Percentiles rank a stretch among this genome's conserved stretches.
phyloP scores from a whole-genome alignment of 108 stramenopile genomes.

The Nitzschia sp. region DNA sequence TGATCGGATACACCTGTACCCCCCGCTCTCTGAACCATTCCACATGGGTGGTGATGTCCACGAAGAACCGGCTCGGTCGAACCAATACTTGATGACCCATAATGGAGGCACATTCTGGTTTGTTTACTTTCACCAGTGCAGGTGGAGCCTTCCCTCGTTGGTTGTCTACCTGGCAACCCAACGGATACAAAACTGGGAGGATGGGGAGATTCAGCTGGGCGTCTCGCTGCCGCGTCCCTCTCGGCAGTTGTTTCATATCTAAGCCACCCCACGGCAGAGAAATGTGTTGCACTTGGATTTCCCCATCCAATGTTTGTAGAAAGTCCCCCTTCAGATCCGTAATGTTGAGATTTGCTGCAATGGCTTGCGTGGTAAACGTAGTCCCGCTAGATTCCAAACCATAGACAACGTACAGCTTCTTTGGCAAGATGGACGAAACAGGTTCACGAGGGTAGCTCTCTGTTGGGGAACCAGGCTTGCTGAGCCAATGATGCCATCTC shows the following conservation, averaged over 20 bases:
- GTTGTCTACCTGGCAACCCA: background rate
- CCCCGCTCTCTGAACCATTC: slow-evolving; percentile 49
- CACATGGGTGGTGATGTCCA: slow-evolving; percentile 47
- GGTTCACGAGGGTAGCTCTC: background rate
- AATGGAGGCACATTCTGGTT: background rate
- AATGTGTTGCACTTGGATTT: slow-evolving; percentile 18
- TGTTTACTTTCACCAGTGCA: background rate
- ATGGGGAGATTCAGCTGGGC: background rate
- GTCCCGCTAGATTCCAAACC: slow-evolving; percentile 21
- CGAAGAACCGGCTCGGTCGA: slow-evolving; percentile 36
- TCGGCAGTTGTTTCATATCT: background rate
- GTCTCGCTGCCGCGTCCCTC: too few relatives aligned
- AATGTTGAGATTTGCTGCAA: slow-evolving; percentile 5
- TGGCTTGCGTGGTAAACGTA: slow-evolving; percentile 13
- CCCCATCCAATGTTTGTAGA: background rate
- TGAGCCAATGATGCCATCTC: too few relatives aligned
- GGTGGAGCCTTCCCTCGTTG: background rate
- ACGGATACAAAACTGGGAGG: slow-evolving; percentile 1
- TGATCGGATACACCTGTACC: slow-evolving; percentile 39
- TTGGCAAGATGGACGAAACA: background rate
- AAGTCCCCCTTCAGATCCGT: background rate
- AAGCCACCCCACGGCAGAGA: slow-evolving; percentile 12
- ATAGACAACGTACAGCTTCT: background rate
- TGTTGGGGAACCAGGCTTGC: too few relatives aligned
- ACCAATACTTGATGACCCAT: background rate